Evolutionary conservation across 2,329 filamentous ascomycete species (phyloP).

Genomic region (Beauveria rudraprayagi): DNA sequence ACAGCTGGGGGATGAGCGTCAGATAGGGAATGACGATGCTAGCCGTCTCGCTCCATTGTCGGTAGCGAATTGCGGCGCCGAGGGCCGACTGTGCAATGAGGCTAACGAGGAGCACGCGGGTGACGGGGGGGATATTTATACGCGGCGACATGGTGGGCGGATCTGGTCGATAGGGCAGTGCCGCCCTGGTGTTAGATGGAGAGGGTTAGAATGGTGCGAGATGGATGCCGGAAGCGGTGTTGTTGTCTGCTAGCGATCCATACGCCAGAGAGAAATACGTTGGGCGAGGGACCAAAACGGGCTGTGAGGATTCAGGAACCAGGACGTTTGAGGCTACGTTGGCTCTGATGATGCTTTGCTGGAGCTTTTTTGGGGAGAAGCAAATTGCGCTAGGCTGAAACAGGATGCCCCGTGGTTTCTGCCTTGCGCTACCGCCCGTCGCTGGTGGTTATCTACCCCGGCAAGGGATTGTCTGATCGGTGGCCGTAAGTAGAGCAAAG

Average conservation of each 20-base stretch:
- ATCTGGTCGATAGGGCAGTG: not conserved
- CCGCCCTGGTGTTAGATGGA: no score
- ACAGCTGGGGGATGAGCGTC: slow-evolving; percentile 74
- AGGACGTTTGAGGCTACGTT: not conserved
- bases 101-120: slow-evolving; percentile 68
- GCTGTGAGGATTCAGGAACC: not conserved
- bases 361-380: not conserved
- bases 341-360: not conserved
- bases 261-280: not conserved
- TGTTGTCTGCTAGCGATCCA: not conserved
- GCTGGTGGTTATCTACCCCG: no score
- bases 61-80: slow-evolving; percentile 69
- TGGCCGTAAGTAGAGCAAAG: not conserved
- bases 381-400: not conserved
- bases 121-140: slow-evolving; percentile 88
- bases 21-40: slow-evolving; percentile 76
- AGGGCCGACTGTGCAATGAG: slow-evolving; percentile 73
- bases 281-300: no score
- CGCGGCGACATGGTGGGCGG: slow-evolving; percentile 60
- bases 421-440: not conserved
- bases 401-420: not conserved
- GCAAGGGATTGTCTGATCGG: not conserved
- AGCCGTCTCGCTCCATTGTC: slow-evolving; percentile 55
- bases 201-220: no score
- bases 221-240: not conserved